Base-by-base conservation (phyloP, 495 filamentous ascomycete species). In the Penicillium ucsense region DNA sequence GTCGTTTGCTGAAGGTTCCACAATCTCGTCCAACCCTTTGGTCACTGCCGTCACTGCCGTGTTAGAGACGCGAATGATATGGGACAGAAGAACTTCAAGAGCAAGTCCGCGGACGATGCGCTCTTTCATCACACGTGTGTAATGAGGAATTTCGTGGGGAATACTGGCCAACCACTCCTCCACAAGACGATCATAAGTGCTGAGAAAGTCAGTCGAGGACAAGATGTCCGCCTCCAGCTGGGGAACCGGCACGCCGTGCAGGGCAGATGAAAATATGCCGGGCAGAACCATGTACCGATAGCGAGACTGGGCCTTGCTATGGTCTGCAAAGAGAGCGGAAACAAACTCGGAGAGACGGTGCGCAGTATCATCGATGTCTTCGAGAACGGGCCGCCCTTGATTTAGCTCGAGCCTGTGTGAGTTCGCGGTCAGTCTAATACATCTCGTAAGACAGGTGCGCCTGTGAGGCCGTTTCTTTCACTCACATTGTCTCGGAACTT, bases 101-200 rank as follows among this genome's bases (percentile, higher is more conserved):
- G 67, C 62, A 31, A 76, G 40, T 3, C 56, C 54, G 41, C 73
- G 60, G 30, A 74, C 55, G 9, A 60, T 45, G 50, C 60, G 70
- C 46, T 73, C 73, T 49, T 73, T 70, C 43, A 57, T 54, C 1
- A 71, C 54, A 8, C 73, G 63, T 12, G 65, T 64, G 8, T 56
- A 64, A 2, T 56, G 56, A 5, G 73, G 67, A 46, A 70, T 61
- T 6, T 46, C 47, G 11, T 50, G 45, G 5, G 70, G 51, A 27
- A 76, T 45, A 45, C 46, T 58, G 4, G 60, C 50, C 8, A 76
- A 49, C 70, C 69, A 76, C 30, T 66, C 49, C 10, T 68, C 50
- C 10, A 74, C 57, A 33, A 76, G 42, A 12, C 40, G 47, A 41
- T 74, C 63, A 50, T 76, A 76, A 2, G 63, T 55, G 3, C 53